phyloP scores from a whole-genome alignment of 129 eudicot genomes.

The Flaveria trinervia region DNA sequence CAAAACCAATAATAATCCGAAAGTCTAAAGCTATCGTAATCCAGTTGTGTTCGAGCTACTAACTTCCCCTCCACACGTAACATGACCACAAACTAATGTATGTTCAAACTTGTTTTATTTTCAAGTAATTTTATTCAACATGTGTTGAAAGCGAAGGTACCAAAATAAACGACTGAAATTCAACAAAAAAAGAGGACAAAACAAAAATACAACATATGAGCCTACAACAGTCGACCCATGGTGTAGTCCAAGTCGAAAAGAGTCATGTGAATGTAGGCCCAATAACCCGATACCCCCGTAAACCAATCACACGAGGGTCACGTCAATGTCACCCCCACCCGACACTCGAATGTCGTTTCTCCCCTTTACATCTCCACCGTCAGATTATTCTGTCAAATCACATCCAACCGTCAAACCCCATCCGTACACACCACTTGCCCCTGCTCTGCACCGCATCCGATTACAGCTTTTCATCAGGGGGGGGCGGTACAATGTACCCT shows the following conservation, averaged over 20 bases:
- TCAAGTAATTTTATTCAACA: too few species aligned
- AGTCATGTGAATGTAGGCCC: not conserved
- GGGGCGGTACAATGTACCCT: slow-evolving; percentile 19
- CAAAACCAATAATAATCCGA: too few species aligned
- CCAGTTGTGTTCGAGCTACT: too few species aligned
- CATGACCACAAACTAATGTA: too few species aligned
- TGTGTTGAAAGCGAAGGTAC: not conserved
- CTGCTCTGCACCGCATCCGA: slow-evolving; percentile 21
- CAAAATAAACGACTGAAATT: not conserved
- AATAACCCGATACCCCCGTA: slow-evolving; percentile 9
- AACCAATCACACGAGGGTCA: slow-evolving; percentile 35
- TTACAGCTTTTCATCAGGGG: slow-evolving; percentile 6
- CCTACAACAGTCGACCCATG: not conserved
- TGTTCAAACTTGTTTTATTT: too few species aligned
- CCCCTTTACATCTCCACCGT: slow-evolving; percentile 17
- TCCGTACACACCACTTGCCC: slow-evolving; percentile 16
- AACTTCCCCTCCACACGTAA: too few species aligned
- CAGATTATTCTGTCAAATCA: slow-evolving; percentile 5
- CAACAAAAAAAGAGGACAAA: not conserved
- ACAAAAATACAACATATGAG: not conserved
- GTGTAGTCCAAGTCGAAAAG: not conserved
- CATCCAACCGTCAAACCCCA: slow-evolving; percentile 30
- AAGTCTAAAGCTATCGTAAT: too few species aligned
- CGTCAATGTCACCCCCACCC: slow-evolving; percentile 28
- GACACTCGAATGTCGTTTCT: slow-evolving; percentile 33